Base-by-base conservation (phyloP, 179 eudicot genomes). In the Spinacia oleracea region DNA sequence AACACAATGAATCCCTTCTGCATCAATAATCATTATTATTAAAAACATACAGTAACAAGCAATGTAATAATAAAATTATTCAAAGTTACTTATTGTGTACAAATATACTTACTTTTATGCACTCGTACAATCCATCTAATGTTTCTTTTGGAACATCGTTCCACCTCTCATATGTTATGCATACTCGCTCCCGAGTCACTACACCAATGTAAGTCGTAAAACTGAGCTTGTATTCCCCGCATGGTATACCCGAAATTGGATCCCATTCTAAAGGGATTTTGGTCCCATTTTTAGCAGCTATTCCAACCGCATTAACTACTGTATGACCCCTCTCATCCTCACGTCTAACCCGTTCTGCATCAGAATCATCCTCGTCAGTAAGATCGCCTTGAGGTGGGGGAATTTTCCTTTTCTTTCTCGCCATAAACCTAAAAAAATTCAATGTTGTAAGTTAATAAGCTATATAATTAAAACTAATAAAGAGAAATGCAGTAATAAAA, bases 221-320 rank as follows among this genome's bases (percentile, higher is more conserved):
- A 16, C 43, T 64, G 9, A 12, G 9, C 9, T 0, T 32, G 11
- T 64, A 2, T 6, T 32, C 34, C 4, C 69, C 43, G 1, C 43
- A 34, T 31, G 69, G 43, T 4, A 34, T 5, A 6, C 18, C 31
- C 2, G 20, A 5, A 5, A 64, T 14, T 14, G 42, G 69, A 32
- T 64, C n/a, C 69, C 42, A 64, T 8, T 64, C 69, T 15, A 64
- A 64, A 31, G 69, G n/a, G 18, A 64, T 64, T 34, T 64, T 64
- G 16, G 6, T 32, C 9, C 43, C 69, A 4, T 32, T 64, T 64
- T 34, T 23, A 31, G 16, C 31, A n/a, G 2, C 40, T 63, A 3
- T n/a, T 31, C 38, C 67, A 10, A 63, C 40, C 4, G 16, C 29
- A 29, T 21, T 9, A 4, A 63, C 20, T 25, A 59, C 32, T 23